A percentile compares a stretch with the other conserved stretches of the same genome.
phyloP scores from a whole-genome alignment of 176 grass and related monocot species.

The Eragrostis curvula region DNA sequence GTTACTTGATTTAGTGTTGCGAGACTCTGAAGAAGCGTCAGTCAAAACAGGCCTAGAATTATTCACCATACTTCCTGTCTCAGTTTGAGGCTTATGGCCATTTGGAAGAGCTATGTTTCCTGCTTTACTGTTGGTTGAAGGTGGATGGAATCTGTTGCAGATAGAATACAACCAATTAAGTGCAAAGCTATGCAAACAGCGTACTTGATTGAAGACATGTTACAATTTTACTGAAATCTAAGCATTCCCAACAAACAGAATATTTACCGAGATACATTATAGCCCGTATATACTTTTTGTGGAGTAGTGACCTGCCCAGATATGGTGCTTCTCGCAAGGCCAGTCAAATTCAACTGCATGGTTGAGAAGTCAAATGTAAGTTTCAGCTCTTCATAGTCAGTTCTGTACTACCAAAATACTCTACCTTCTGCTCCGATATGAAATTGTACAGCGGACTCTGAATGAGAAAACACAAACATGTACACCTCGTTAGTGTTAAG shows the following conservation, averaged over 20 bases:
- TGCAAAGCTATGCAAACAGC: not conserved
- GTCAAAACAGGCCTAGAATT: constrained; percentile 22
- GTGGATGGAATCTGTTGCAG: constrained; percentile 32
- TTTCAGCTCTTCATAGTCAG: constrained; percentile 28
- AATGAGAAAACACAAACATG: constrained; percentile 48
- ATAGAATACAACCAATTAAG: constrained; percentile 40
- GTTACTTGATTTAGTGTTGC: constrained; percentile 31
- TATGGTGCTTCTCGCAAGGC: constrained; percentile 61
- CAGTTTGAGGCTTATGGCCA: constrained; percentile 34
- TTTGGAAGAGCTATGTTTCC: constrained; percentile 15
- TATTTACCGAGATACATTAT: constrained; percentile 58
- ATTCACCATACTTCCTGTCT: constrained; percentile 34
- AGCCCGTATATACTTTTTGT: constrained; percentile 49
- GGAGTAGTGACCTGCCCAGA: constrained; percentile 78
- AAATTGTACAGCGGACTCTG: constrained; percentile 94
- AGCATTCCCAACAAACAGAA: constrained; percentile 22
- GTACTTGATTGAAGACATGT: not conserved
- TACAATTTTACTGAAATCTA: constrained; percentile 23
- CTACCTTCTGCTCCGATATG: constrained; percentile 77
- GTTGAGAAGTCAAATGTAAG: constrained; percentile 43
- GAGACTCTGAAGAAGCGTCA: constrained; percentile 32
- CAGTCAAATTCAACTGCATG: constrained; percentile 74
- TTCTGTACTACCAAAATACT: constrained; percentile 19
- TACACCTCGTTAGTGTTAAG: constrained; percentile 36
- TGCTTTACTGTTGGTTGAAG: constrained; percentile 30